Evolutionary conservation across 1,284 basidiomycete genomes (phyloP).

Genomic region (Retiboletus flavoniger): DNA sequence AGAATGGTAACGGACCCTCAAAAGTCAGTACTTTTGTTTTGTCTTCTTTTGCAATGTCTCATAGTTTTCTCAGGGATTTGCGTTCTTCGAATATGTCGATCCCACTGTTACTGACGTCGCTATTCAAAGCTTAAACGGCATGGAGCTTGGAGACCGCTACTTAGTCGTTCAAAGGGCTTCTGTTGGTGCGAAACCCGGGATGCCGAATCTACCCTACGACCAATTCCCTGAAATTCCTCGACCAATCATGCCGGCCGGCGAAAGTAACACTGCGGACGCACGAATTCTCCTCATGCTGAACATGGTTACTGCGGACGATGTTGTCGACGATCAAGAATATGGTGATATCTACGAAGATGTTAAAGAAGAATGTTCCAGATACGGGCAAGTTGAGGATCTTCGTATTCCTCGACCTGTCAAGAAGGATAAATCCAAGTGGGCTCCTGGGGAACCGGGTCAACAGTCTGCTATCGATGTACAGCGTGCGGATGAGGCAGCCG

Average conservation of each 20-base stretch:
- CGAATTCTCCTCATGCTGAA: conserved; percentile 96
- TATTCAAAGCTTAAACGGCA: conserved; percentile 93
- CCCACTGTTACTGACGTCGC: conserved; percentile 88
- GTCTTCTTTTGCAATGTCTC: conserved; percentile 1
- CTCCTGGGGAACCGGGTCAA: conserved; percentile 56
- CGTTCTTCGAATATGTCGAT: conserved; percentile 98
- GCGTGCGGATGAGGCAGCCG: conserved; percentile 79
- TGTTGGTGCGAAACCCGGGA: conserved; percentile 80
- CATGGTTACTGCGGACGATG: conserved; percentile 96
- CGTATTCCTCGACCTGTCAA: conserved; percentile 86
- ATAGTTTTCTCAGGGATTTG: conserved; percentile 74
- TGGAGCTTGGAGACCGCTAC: conserved; percentile 96
- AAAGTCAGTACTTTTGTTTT: conserved; percentile 55
- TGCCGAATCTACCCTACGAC: conserved; percentile 65
- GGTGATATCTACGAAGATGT: conserved; percentile 94
- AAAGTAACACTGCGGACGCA: conserved; percentile 56
- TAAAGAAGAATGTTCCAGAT: conserved; percentile 86
- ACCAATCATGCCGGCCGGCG: conserved; percentile 80
- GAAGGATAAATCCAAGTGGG: conserved; percentile 82
- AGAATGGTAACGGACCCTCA: conserved; percentile 84
- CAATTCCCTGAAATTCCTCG: conserved; percentile 74
- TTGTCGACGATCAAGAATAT: conserved; percentile 90
- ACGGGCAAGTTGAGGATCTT: conserved; percentile 82
- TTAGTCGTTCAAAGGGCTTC: conserved; percentile 96
- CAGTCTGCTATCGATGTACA: conserved; percentile 65